Evolutionary conservation across 768 basidiomycete genomes (phyloP), one percentile per base, ranked within the genome.

Genomic region (Podaxis pistillaris): DNA sequence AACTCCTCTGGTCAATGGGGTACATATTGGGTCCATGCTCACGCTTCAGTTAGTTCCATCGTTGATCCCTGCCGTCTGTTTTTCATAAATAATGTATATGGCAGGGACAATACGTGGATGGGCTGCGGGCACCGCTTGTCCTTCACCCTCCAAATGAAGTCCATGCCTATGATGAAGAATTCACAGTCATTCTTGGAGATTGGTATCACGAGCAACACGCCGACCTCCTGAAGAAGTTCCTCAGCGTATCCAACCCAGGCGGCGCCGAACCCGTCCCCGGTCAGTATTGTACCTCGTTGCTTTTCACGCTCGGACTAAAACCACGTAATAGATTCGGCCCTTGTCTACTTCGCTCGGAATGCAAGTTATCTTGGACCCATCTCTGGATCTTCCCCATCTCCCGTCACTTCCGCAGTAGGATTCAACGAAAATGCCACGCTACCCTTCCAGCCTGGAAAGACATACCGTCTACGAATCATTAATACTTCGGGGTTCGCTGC

Each of bases 231-330:
- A 72, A 86, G 26, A 72, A 83, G 37, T 96, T 93, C 74, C 75
- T 94, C 71, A 88, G 74, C 70, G 80, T 86, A 46, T 76, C 81
- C 7, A 91, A 96, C 72, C 95, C 95, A 0, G 84, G 83, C 24
- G 95, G 94, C 19, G 87, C 87, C 0, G 95, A 98, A 70, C 95
- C 95, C 22, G 83, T 96, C 13, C 94, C 94, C n/a, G 81, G 92
- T 88, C 64, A 61, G 78, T 67, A 33, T 3, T 40, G 33, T 46
- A 44, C 3, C n/a, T 36, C 36, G 3, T 55, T 22, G 12, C 9
- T 36, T 19, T 51, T 24, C 13, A 24, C 33, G 2, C 49, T 36
- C 12, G 13, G 12, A 24, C 6, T 49, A 17, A 38, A 6, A 33
- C n/a, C 24, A 28, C 51, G 6, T 6, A 33, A 60, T 50, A 94